Base-by-base conservation (phyloP, 2,329 filamentous ascomycete genomes). In the Drechslerella coelobrocha region DNA sequence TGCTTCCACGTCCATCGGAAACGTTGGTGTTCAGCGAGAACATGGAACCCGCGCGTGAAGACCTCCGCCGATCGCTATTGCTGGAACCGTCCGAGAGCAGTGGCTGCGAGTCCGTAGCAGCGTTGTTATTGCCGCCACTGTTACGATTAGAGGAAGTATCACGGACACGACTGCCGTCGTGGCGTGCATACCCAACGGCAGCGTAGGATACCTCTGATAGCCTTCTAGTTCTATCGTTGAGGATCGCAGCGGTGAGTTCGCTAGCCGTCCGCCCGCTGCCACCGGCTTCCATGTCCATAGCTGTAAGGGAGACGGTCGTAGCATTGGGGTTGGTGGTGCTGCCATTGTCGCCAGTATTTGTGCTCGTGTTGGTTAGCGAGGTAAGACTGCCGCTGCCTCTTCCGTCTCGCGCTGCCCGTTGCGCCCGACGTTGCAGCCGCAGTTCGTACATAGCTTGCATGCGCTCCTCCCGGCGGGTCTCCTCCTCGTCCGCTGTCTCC, bases 401-500 rank as follows among this genome's bases (percentile, higher is more conserved):
- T 12, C 73, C 87, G 39, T 72, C 73, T 31, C 75, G 63, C 2
- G 61, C 72, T 74, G 95, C 90, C 3, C 91, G 87, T 72, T 94
- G 91, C 2, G 86, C 85, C 55, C 92, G 86, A 59, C 94, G 85
- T 17, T 90, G 87, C 10, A 90, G 78, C 10, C 94, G 88, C 68
- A 97, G 93, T 78, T 96, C 91, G 78, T 96, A 97, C 41, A 97
- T 80, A 0, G 90, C 86, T 72, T 94, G 90, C 94, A 97, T 97
- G 78, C 97, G 91, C 26, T 91, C 86, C 73, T 97, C 92, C 10
- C 94, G 85, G 57, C 91, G 81, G 1, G 81, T 80, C 78, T 96
- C 91, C 73, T 95, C 87, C 59, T 92, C 89, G 55, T 96, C 90
- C 7, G 82, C 84, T 0, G 89, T 91, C 76, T 90, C 88, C 0